Percentiles rank a stretch among this genome's conserved stretches.
These are phyloP conservation scores for Scheffersomyces illinoinensis DNA, from an alignment of 1,139 yeast genomes.

Conservation along the genomic window DNA sequence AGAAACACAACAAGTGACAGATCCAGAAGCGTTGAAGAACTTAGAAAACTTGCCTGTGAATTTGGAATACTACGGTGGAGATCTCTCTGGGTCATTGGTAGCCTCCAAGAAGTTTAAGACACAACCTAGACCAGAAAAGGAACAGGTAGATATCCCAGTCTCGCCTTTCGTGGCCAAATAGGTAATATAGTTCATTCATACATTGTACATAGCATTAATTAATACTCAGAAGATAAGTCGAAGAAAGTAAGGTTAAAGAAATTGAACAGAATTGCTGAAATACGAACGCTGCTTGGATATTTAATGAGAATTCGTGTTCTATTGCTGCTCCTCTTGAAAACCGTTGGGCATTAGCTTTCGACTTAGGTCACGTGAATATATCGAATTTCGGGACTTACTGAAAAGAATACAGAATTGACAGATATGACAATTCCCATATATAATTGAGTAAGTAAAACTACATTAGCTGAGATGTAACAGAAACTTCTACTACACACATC, in stretches of 20 bases:
- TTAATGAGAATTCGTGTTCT: background rate
- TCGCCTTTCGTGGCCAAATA: constrained; percentile 34
- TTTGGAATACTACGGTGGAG: constrained; percentile 28
- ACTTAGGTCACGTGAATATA: background rate
- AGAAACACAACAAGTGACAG: constrained; percentile 25
- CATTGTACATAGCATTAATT: constrained; percentile 1
- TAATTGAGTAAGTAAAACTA: background rate
- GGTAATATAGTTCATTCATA: background rate
- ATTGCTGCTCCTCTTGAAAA: background rate
- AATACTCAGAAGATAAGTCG: background rate
- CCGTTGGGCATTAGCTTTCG: too few relatives aligned
- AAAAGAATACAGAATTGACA: background rate
- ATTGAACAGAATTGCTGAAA: background rate
- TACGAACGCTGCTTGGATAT: background rate
- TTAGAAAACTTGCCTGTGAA: constrained; percentile 36
- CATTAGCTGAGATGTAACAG: background rate
- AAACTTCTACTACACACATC: background rate
- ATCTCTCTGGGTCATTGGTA: constrained; percentile 24
- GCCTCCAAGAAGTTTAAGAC: constrained; percentile 40
- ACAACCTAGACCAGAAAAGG: constrained; percentile 28
- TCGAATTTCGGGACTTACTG: background rate
- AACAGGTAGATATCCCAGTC: constrained; percentile 24
- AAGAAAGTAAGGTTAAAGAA: too few relatives aligned
- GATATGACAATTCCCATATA: background rate
- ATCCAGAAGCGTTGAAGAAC: constrained; percentile 24